Conservation (phyloP, 2,329 filamentous ascomycete genomes). For the Cadophora sp. region DNA sequence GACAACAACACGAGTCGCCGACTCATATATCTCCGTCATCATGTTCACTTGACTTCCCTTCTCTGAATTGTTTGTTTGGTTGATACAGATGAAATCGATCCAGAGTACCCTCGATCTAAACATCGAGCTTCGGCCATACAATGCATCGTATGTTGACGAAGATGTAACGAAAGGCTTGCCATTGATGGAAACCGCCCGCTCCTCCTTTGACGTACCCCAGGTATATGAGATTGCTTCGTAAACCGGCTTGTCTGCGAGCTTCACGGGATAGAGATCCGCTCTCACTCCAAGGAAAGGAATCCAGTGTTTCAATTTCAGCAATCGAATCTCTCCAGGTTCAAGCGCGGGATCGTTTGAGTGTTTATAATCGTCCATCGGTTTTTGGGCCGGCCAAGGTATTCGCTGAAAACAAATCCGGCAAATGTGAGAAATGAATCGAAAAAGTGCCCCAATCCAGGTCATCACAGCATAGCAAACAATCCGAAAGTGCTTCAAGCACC, state of each 20-base stretch:
- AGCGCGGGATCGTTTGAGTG: not conserved
- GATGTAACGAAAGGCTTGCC: not conserved
- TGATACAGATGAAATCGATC: slow-evolving; percentile 20
- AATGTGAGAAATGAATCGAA: not conserved
- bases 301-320: not conserved
- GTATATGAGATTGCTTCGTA: slow-evolving; percentile 5
- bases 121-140: not conserved
- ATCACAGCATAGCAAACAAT: not conserved
- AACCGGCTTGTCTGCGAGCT: not conserved
- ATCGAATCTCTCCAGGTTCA: not conserved
- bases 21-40: slow-evolving; percentile 19
- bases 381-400: not conserved
- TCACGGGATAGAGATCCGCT: not conserved
- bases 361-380: not conserved
- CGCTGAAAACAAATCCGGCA: not conserved
- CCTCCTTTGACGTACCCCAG: not conserved
- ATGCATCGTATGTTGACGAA: not conserved
- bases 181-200: not conserved
- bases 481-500: not conserved
- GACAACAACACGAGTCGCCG: slow-evolving; percentile 14
- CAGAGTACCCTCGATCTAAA: slow-evolving; percentile 1
- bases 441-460: not conserved
- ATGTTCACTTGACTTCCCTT: slow-evolving; percentile 15
- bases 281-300: not conserved
- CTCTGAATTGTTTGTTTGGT: slow-evolving; percentile 13